A percentile compares a stretch with the other conserved stretches of the same genome.
These are phyloP conservation scores for Ligustrum vulgare DNA, from an alignment of 257 asterid genomes.

Conservation along the genomic window DNA sequence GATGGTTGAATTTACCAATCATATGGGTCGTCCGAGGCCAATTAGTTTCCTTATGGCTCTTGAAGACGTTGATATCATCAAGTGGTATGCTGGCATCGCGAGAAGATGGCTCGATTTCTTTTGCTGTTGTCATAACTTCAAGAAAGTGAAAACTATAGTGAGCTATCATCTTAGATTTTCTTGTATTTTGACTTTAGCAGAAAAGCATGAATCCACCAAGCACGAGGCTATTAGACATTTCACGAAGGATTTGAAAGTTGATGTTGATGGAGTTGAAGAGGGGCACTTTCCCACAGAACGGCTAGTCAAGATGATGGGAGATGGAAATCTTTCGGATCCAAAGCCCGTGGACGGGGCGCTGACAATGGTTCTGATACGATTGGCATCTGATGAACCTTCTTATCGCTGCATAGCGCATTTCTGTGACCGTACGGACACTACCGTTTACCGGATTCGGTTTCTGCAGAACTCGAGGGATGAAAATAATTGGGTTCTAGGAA, in stretches of 20 bases:
- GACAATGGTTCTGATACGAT: constrained; percentile 54
- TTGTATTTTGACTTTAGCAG: constrained; percentile 78
- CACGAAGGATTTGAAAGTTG: constrained; percentile 71
- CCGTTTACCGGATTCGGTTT: constrained; percentile 57
- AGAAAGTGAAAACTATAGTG: constrained; percentile 57
- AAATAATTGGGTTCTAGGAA: constrained; percentile 39
- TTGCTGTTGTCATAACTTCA: constrained; percentile 86
- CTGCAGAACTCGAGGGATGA: constrained; percentile 38
- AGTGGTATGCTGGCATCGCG: constrained; percentile 93
- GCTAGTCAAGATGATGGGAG: constrained; percentile 81
- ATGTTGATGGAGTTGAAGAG: constrained; percentile 38
- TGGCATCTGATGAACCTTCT: constrained; percentile 68
- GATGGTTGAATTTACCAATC: constrained; percentile 71
- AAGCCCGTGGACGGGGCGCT: constrained; percentile 71
- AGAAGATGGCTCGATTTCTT: constrained; percentile 84
- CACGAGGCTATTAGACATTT: constrained; percentile 70
- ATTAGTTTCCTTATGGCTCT: constrained; percentile 68
- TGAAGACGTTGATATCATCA: constrained; percentile 77
- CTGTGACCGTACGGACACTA: constrained; percentile 54
- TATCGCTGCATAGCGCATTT: constrained; percentile 71
- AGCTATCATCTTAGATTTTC: constrained; percentile 85
- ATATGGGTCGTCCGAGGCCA: constrained; percentile 96
- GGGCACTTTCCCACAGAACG: constrained; percentile 75
- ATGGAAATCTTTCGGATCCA: constrained; percentile 63
- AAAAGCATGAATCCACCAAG: constrained; percentile 87